Base-by-base conservation (phyloP, 345 rosid species). In the Eucalyptus sideroxylon region DNA sequence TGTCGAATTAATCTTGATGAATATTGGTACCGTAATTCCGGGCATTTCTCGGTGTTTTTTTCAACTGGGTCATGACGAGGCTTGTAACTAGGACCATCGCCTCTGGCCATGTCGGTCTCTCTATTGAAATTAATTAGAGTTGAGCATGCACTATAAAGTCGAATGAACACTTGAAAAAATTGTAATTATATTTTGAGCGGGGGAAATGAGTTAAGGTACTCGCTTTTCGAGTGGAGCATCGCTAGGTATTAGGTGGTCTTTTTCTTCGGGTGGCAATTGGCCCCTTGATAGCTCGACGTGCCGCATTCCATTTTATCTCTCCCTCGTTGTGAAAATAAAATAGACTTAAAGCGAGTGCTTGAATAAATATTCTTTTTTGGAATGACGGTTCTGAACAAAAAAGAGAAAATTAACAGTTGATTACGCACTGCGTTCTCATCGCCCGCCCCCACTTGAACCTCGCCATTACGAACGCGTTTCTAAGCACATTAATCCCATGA, bases 11-110 rank as follows among this genome's bases (percentile, higher is more conserved):
- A 26, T 59, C 15, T 26, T 6, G 15, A 5, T 26, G 5, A 3
- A 26, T 26, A 59, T 59, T 59, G 67, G 0, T 11, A 59, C 0
- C 0, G n/a, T 26, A 26, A 59, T 59, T 26, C n/a, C n/a, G 1
- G n/a, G n/a, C 6, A 11, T 59, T 59, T 11, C n/a, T 19, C 5
- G 5, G 26, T 19, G 26, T 53, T 53, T 53, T 53, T 53, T 24
- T 26, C 24, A 53, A 53, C 1, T 53, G 26, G 26, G 24, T 53
- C 59, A 53, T 53, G 0, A 3, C 11, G 59, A 53, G 59, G 59
- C 59, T 53, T 8, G 59, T 53, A 2, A 1, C 59, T 53, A 53
- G 59, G 59, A 53, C 59, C 59, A 53, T 3, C 59, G 59, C 24
- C 59, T 53, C 24, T 8, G 59, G 11, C 31, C 8, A 62, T 62